Conservation (phyloP, 805 yeast species). For the Metschnikowia bowlesiae region DNA sequence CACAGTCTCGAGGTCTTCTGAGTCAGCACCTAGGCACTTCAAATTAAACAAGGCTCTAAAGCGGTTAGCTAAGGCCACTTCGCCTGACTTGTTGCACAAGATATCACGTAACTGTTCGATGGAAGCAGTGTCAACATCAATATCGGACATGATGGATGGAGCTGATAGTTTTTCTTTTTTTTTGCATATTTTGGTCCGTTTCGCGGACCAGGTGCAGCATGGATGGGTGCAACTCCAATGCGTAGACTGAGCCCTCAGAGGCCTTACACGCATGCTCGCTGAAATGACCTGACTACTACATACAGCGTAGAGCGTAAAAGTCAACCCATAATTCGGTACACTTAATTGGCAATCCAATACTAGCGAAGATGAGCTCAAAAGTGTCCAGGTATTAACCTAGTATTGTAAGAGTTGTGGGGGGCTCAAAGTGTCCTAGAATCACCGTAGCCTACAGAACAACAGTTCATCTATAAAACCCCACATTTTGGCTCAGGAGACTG, state of each 20-base stretch:
- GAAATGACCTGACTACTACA: neutral
- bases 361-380: too few species aligned
- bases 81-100: constrained; percentile 59
- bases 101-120: constrained; percentile 72
- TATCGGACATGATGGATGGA: constrained; percentile 24
- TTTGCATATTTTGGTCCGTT: constrained; percentile 5
- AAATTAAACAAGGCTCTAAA: constrained; percentile 92
- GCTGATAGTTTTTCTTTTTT: neutral
- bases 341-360: too few species aligned
- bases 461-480: too few species aligned
- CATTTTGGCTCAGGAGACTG: too few species aligned
- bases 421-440: too few species aligned
- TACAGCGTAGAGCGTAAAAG: neutral
- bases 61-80: constrained; percentile 73
- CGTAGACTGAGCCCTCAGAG: neutral
- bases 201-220: constrained; percentile 5
- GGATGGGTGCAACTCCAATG: neutral
- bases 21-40: constrained; percentile 80
- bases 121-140: constrained; percentile 38
- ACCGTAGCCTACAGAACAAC: too few species aligned
- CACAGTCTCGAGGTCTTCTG: constrained; percentile 50
- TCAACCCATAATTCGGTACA: too few species aligned
- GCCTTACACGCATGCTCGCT: neutral
- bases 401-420: too few species aligned
- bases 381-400: too few species aligned